These are phyloP conservation scores for Tubosaeta brunneosetosa DNA, from an alignment of 768 basidiomycete species.

Conservation along the genomic window DNA sequence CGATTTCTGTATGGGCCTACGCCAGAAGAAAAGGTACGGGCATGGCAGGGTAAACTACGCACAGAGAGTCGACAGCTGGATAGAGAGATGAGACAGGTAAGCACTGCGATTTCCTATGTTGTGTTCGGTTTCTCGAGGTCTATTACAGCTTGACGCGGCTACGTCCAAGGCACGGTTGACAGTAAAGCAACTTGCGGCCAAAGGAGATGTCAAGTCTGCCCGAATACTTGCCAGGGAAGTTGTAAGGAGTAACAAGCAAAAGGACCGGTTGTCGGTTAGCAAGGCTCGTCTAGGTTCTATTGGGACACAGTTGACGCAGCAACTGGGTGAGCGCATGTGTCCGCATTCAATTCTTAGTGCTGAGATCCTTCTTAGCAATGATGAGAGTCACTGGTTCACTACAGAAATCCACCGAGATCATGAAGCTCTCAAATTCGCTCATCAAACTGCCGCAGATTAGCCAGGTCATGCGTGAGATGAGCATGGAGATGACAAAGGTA, in stretches of 20 bases:
- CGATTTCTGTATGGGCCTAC: slow-evolving; percentile 95
- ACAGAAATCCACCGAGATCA: slow-evolving; percentile 97
- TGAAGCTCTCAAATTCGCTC: slow-evolving; percentile 94
- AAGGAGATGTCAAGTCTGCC: slow-evolving; percentile 90
- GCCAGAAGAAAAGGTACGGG: slow-evolving; percentile 86
- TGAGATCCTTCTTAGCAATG: slow-evolving; percentile 59
- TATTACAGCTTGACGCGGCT: slow-evolving; percentile 68
- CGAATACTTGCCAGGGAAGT: slow-evolving; percentile 90
- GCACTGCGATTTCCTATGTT: slow-evolving; percentile 23
- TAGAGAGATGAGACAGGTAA: slow-evolving; percentile 93
- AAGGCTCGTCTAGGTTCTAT: slow-evolving; percentile 93
- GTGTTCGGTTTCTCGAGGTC: slow-evolving; percentile 11
- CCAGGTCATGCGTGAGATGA: slow-evolving; percentile 94
- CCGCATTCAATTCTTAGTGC: neutral
- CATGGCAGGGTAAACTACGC: slow-evolving; percentile 88
- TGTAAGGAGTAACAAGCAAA: slow-evolving; percentile 93
- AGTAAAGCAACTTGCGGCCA: slow-evolving; percentile 85
- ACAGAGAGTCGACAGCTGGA: slow-evolving; percentile 80
- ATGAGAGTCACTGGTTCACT: slow-evolving; percentile 95
- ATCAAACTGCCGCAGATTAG: slow-evolving; percentile 90
- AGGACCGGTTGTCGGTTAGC: slow-evolving; percentile 84
- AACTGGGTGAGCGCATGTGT: slow-evolving; percentile 64
- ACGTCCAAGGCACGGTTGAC: slow-evolving; percentile 72
- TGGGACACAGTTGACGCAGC: slow-evolving; percentile 82
- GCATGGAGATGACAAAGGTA: slow-evolving; percentile 99